These are phyloP conservation scores for Pythium apleroticum DNA, from an alignment of 352 stramenopile genomes.

Conservation along the genomic window DNA sequence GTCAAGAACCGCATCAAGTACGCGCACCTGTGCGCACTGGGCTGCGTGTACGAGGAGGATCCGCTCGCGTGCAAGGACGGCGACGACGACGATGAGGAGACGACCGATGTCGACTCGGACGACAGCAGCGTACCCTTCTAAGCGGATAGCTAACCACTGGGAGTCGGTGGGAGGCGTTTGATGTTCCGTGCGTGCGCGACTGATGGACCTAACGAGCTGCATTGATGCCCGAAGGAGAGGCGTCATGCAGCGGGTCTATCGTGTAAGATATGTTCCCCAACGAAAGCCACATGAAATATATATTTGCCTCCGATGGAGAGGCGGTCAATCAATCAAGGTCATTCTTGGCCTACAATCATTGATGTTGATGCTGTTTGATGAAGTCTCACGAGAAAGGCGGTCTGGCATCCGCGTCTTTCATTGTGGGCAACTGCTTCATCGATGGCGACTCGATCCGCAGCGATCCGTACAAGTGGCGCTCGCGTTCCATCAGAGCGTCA, in stretches of 20 bases:
- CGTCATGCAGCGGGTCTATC: neutral
- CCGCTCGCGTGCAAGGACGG: slow-evolving; percentile 11
- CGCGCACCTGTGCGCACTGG: slow-evolving; percentile 56
- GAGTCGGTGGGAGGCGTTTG: neutral
- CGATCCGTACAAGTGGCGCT: neutral
- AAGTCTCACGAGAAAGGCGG: neutral
- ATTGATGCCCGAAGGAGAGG: neutral
- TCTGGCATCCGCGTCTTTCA: neutral
- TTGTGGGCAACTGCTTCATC: neutral
- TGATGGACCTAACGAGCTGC: neutral
- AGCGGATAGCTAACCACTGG: neutral
- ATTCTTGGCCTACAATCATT: neutral
- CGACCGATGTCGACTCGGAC: slow-evolving; percentile 45
- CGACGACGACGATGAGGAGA: slow-evolving; percentile 27
- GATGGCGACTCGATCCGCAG: neutral
- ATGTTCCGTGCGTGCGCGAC: neutral
- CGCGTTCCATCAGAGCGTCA: neutral
- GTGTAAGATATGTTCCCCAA: slow-evolving; percentile 6
- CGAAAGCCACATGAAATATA: slow-evolving; percentile 1
- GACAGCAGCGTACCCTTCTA: slow-evolving; percentile 19
- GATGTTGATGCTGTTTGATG: neutral
- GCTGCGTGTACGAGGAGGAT: slow-evolving; percentile 57
- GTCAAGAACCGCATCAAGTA: slow-evolving; percentile 82
- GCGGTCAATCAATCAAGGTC: neutral
- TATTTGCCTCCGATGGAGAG: slow-evolving; percentile 5